Base-by-base conservation (phyloP, 768 basidiomycete species). In the Termitomyces sp. region DNA sequence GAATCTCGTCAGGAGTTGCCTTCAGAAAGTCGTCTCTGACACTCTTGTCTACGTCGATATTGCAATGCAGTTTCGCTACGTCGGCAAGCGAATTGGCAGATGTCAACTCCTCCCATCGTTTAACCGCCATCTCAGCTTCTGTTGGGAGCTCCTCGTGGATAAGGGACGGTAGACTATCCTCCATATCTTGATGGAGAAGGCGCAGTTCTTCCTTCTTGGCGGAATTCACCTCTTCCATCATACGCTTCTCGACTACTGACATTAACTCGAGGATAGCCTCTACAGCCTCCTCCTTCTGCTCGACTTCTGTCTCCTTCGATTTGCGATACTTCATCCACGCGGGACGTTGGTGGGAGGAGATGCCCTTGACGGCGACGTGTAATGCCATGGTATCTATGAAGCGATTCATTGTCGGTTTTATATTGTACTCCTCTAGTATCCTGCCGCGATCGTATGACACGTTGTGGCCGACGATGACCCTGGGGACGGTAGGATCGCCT, bases 311-410 rank as follows among this genome's bases (percentile, higher is more conserved):
- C 49, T 79, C 77, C 67, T 88, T 87, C 42, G 78, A 74, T 68
- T 95, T 96, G 54, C 86, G 81, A 65, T 93, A 84, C 66, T 87
- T 87, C 75, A 85, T 85, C 96, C 96, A 99, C 2, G 87, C 89
- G 0, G 94, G 93, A 1, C 95, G 86, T 69, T 98, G 97, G 63
- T 93, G 90, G 0, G 92, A 93, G 1, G 94, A 95, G 55, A 98
- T 94, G 7, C 97, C 95, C 59, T 88, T 90, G 10, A 94, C 88
- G 9, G 97, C 93, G 51, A 94, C 88, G 68, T 99, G 96, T 6
- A 99, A 77, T 1, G 94, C 85, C 85, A 99, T 92, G 0, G 96
- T 99, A 69, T 98, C 96, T 50, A 98, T 71, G 68, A 90, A 99
- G 6, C 95, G 84, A 34, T 81, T 94, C 51, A 80, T 72, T 0